Base-by-base conservation (phyloP, 495 filamentous ascomycete genomes). In the Aspergillus saccharolyticus region DNA sequence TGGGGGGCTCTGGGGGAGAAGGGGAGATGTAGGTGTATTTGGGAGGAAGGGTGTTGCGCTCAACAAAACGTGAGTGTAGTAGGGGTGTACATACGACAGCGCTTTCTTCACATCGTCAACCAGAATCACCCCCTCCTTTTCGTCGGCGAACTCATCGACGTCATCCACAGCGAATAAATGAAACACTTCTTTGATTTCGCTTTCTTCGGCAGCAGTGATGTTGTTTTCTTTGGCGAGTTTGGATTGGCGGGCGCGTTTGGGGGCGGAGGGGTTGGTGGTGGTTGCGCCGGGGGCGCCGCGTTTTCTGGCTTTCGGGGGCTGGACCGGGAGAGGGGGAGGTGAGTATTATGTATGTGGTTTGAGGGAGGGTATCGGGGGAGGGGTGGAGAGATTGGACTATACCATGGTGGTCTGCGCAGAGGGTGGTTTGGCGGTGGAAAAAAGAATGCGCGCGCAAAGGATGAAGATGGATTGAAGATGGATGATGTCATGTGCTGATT, bases 151-250 rank as follows among this genome's bases (percentile, higher is more conserved):
- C 30, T 85, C 81, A 53, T 87, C 80, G 60, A 78, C 63, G 25
- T 28, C 25, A 15, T 63, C 54, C 3, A 68, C 58, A 1, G 88
- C 74, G 71, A 97, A 98, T 17, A 97, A 79, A 28, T 80, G 72
- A 72, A 94, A 98, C 16, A 91, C 91, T 70, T 96, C 91, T 63
- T 83, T 83, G 63, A 98, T 96, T 70, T 96, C 90, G 61, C 81
- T 77, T 68, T 98, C 94, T 75, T 96, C 87, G 50, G 84, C 83
- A 19, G 83, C 84, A 24, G 84, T 86, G 70, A 98, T 85, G 69
- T 89, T 82, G 78, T 97, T 84, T 60, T 94, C 89, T 69, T 89
- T 89, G 3, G 92, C 91, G 57, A 96, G 89, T 68, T 90, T 93
- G 62, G 91, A 96, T 61, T 80, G 83, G 47, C 80, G 79, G 18